Conservation (phyloP, 2,329 filamentous ascomycete genomes). For the Fusarium metavorans region DNA sequence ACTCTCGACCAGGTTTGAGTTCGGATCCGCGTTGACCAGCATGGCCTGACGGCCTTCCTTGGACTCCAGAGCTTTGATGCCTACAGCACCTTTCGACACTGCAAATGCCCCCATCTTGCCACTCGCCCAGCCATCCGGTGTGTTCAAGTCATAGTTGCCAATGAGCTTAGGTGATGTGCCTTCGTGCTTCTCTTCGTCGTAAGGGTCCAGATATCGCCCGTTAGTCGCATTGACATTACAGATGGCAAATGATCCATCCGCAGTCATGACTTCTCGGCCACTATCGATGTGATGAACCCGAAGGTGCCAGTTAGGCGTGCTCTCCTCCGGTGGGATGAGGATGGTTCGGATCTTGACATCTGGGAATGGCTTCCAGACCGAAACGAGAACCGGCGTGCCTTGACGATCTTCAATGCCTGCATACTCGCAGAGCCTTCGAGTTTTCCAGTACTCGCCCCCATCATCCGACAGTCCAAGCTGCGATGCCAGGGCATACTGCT, state of each 20-base stretch:
- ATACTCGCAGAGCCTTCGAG: conserved; percentile 75
- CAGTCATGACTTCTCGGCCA: conserved; percentile 73
- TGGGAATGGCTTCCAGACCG: conserved; percentile 76
- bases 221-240: conserved; percentile 62
- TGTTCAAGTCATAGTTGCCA: conserved; percentile 70
- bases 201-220: conserved; percentile 63
- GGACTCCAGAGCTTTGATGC: conserved; percentile 68
- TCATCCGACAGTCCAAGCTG: conserved; percentile 83
- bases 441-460: conserved; percentile 83
- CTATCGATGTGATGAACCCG: conserved; percentile 72
- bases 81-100: conserved; percentile 67
- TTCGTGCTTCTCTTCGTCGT: conserved; percentile 59
- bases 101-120: conserved; percentile 67
- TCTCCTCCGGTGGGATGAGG: conserved; percentile 70
- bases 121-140: conserved; percentile 64
- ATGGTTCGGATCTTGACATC: conserved; percentile 76
- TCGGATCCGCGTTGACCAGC: conserved; percentile 81
- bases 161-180: conserved; percentile 68
- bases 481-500: conserved; percentile 81
- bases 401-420: conserved; percentile 70
- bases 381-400: conserved; percentile 71
- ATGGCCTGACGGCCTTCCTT: conserved; percentile 66
- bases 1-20: conserved; percentile 81
- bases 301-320: conserved; percentile 76
- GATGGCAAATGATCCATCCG: conserved; percentile 81